phyloP scores from a whole-genome alignment of 148 eudicot species.

The Fagopyrum esculentum region DNA sequence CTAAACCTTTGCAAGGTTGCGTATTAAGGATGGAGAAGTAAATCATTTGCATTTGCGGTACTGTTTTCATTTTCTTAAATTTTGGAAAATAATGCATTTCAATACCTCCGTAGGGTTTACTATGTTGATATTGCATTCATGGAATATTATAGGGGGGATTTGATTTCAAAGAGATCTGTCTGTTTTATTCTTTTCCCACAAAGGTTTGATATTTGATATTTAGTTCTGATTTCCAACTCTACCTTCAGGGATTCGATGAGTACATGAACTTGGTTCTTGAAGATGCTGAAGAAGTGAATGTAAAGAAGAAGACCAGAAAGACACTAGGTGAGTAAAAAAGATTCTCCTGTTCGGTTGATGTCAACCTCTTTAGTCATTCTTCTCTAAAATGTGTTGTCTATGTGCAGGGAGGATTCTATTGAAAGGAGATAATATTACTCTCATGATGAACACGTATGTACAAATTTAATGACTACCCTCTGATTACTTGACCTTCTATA shows the following conservation, averaged over 20 bases:
- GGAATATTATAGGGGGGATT: neutral
- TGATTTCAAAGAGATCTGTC: neutral
- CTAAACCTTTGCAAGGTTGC: neutral
- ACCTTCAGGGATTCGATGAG: slow-evolving; percentile 71
- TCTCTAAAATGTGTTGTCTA: neutral
- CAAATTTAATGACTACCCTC: neutral
- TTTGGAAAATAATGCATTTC: neutral
- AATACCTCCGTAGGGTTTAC: neutral
- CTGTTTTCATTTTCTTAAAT: neutral
- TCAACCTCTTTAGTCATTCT: neutral
- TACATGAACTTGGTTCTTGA: slow-evolving; percentile 95
- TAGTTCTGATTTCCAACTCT: neutral
- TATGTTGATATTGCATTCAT: neutral
- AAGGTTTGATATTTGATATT: neutral
- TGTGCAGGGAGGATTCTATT: slow-evolving; percentile 73
- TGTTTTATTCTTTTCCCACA: neutral
- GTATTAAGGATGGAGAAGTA: neutral
- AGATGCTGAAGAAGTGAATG: slow-evolving; percentile 83
- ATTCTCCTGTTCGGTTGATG: neutral
- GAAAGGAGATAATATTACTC: slow-evolving; percentile 89
- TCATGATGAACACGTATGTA: slow-evolving; percentile 71
- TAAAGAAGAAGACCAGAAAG: slow-evolving; percentile 83
- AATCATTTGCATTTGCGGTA: neutral
- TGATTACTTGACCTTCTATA: no score
- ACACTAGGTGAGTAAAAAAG: slow-evolving; percentile 39